Evolutionary conservation across 2,329 filamentous ascomycete species (phyloP), one percentile per base, ranked within the genome.

Genomic region (Colletotrichum sojae): DNA sequence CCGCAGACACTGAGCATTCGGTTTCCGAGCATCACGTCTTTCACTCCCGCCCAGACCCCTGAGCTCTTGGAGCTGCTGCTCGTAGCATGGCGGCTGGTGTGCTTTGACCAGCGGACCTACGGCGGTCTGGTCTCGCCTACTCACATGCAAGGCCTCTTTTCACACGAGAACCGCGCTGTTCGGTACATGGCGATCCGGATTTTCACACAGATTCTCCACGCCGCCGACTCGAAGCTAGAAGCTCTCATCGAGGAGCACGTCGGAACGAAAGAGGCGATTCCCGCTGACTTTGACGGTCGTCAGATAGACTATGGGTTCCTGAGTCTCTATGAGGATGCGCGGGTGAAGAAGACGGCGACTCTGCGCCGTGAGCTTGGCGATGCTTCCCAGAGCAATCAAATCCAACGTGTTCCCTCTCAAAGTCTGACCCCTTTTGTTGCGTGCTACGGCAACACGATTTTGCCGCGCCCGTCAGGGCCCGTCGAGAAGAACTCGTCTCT

Each of bases 181-280:
- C 89, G 92, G 80, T 97, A 95, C 79, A 85, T 98, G 70, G 92
- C 94, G 15, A 87, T 97, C 64, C 89, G 94, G 71, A 89, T 95
- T 68, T 92, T 97, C 72, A 94, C 92, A 76, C 85, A 94, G 71
- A 89, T 94, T 66, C 89, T 97, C 73, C 90, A 90, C 75, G 92
- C 92, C 36, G 92, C 96, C 4, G 96, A 99, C 78, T 84, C 87
- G 72, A 93, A 93, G 71, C 86, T 92, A 55, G 91, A 97, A 76
- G 84, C 88, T 56, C 91, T 97, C 78, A 81, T 97, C 39, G 81
- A 83, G 56, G 85, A 88, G 75, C 86, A 94, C 78, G 83, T 95
- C 63, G 90, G 88, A 54, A 82, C 79, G 49, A 83, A 87, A 46
- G 88, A 88, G 39, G 83, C 88, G 22, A 83, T 97, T 46, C 78